phyloP scores from a whole-genome alignment of 176 grass and related monocot genomes.

The Rhynchospora pubera region DNA sequence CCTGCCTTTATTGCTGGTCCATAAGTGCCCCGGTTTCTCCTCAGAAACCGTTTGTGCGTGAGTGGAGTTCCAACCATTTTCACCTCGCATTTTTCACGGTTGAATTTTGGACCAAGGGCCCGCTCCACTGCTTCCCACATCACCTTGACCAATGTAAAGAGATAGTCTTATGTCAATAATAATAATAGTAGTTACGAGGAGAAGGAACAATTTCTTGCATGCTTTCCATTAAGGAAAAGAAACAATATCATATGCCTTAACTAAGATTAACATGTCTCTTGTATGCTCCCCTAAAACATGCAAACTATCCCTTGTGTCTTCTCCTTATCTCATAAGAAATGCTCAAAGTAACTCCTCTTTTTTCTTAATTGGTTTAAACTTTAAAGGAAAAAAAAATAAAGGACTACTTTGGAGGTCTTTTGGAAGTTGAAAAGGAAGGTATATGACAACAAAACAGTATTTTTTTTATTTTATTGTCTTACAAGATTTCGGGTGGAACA shows the following conservation, averaged over 20 bases:
- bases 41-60: slow-evolving; percentile 74
- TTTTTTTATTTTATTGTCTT: background rate
- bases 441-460: too few species aligned
- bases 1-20: slow-evolving; percentile 93
- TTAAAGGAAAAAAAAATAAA: background rate
- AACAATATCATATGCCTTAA: background rate
- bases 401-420: background rate
- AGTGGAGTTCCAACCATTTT: slow-evolving; percentile 77
- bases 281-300: background rate
- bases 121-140: slow-evolving; percentile 92
- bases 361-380: too few species aligned
- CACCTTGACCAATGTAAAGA: slow-evolving; percentile 44
- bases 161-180: background rate
- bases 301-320: background rate
- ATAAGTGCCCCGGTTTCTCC: slow-evolving; percentile 85
- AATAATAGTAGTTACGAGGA: background rate
- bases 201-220: background rate
- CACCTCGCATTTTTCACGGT: slow-evolving; percentile 67
- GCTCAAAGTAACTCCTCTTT: too few species aligned
- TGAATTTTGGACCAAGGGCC: slow-evolving; percentile 65
- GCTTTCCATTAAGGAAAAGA: background rate
- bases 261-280: background rate
- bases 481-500: background rate
- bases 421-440: too few species aligned
- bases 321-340: background rate